Evolutionary conservation across 495 filamentous ascomycete species (phyloP).

Genomic region (Achaetomiella virescens): DNA sequence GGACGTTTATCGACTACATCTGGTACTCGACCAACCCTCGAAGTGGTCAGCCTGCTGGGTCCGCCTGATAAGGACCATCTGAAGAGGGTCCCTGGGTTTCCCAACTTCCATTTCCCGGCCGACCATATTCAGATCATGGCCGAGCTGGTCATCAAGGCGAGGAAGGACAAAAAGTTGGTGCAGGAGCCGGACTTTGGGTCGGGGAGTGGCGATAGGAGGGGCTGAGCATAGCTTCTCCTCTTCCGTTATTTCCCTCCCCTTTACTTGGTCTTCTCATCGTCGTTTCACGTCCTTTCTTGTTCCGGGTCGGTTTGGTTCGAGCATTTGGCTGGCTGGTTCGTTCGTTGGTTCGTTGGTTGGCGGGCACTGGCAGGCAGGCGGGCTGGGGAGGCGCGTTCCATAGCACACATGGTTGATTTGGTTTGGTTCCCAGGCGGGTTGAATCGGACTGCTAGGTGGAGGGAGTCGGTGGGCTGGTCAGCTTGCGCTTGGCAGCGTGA

Average conservation of each 20-base stretch:
- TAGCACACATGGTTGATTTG: background rate
- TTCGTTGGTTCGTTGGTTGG: background rate
- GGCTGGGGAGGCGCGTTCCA: background rate
- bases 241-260: background rate
- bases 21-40: constrained; percentile 91
- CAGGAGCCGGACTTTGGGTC: constrained; percentile 30
- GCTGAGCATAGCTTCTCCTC: constrained; percentile 7
- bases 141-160: constrained; percentile 82
- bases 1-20: constrained; percentile 90
- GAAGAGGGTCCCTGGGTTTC: constrained; percentile 85
- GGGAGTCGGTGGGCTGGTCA: background rate
- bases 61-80: constrained; percentile 89
- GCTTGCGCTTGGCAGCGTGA: background rate
- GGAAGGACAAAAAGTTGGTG: constrained; percentile 70
- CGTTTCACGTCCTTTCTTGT: constrained; percentile 2
- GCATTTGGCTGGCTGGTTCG: constrained; percentile 5
- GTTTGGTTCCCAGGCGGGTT: background rate
- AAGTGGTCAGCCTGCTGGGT: constrained; percentile 80
- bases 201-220: constrained; percentile 20
- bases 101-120: constrained; percentile 94
- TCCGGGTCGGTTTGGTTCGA: background rate
- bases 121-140: constrained; percentile 91
- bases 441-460: background rate
- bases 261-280: background rate
- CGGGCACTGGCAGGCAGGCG: background rate